These are phyloP conservation scores for Rhododendron vialii DNA, from an alignment of 148 eudicot genomes.

Conservation along the genomic window DNA sequence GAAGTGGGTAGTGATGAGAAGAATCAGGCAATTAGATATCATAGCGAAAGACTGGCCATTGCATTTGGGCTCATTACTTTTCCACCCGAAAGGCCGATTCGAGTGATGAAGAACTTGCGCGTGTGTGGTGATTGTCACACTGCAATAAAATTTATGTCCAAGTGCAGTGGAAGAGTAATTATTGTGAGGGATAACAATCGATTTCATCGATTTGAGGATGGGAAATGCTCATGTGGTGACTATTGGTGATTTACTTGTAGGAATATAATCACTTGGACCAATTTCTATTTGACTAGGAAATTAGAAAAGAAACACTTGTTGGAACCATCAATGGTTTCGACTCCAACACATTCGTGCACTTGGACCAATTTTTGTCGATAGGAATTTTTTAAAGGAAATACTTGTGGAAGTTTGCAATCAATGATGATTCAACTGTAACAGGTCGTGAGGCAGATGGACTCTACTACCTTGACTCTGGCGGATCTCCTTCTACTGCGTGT, in stretches of 20 bases:
- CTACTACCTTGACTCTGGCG: too few species aligned
- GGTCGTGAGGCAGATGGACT: too few species aligned
- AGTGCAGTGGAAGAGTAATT: conserved; percentile 62
- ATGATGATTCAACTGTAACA: too few species aligned
- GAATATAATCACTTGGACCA: neutral
- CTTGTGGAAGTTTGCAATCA: neutral
- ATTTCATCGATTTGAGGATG: conserved; percentile 72
- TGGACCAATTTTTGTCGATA: neutral
- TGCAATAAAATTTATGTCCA: conserved; percentile 83
- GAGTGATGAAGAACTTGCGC: conserved; percentile 90
- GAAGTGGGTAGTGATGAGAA: conserved; percentile 62
- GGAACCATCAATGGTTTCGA: too few species aligned
- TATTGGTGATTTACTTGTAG: conserved; percentile 54
- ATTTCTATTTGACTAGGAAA: neutral
- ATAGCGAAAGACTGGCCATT: conserved; percentile 85
- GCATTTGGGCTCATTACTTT: conserved; percentile 72
- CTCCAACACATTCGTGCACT: neutral
- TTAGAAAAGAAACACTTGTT: neutral
- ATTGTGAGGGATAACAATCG: conserved; percentile 52
- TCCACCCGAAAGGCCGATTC: conserved; percentile 60
- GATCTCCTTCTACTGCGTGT: too few species aligned
- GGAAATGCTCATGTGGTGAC: conserved; percentile 81
- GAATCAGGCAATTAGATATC: conserved; percentile 53
- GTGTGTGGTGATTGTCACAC: conserved; percentile 90
- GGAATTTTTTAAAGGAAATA: neutral